Percentiles rank a stretch among this genome's conserved stretches.
phyloP scores from a whole-genome alignment of 164 flowering plant genomes.

The Amborella trichopoda region DNA sequence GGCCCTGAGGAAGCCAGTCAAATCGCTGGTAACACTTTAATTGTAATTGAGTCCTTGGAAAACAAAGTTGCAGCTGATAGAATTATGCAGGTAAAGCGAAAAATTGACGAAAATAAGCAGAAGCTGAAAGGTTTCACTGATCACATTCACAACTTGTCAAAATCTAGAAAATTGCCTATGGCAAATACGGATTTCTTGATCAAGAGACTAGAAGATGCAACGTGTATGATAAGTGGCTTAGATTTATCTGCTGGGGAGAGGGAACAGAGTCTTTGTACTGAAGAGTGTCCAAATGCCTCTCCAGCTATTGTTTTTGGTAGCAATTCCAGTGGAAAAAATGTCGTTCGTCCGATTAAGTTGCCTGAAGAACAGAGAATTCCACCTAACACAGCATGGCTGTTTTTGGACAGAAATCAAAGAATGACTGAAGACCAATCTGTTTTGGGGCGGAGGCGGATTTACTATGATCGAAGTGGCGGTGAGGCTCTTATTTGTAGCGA shows the following conservation, averaged over 20 bases:
- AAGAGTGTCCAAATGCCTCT: slow-evolving; percentile 45
- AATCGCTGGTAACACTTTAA: slow-evolving; percentile 18
- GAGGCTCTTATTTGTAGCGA: slow-evolving; percentile 98
- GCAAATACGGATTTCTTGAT: slow-evolving; percentile 21
- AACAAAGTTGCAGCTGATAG: slow-evolving; percentile 48
- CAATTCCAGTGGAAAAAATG: slow-evolving; percentile 55
- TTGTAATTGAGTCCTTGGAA: slow-evolving; percentile 54
- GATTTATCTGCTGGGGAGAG: slow-evolving; percentile 34
- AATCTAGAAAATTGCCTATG: slow-evolving; percentile 25
- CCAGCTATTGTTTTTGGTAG: slow-evolving; percentile 62
- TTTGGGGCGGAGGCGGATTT: slow-evolving; percentile 89
- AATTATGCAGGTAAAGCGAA: slow-evolving; percentile 37
- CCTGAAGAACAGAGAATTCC: slow-evolving; percentile 67
- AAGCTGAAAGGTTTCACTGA: slow-evolving; percentile 42
- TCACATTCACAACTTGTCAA: slow-evolving; percentile 27
- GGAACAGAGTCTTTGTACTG: slow-evolving; percentile 34
- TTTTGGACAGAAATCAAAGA: slow-evolving; percentile 93
- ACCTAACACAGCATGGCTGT: slow-evolving; percentile 97
- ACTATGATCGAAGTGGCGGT: slow-evolving; percentile 95
- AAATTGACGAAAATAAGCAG: slow-evolving; percentile 60
- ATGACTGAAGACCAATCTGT: slow-evolving; percentile 99
- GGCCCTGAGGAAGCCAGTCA: slow-evolving; percentile 17
- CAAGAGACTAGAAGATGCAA: slow-evolving; percentile 69
- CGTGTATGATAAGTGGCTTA: slow-evolving; percentile 49
- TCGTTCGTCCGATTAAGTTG: slow-evolving; percentile 68